Conservation (phyloP, 169 alveolate genomes). For the Babesia bovis region DNA sequence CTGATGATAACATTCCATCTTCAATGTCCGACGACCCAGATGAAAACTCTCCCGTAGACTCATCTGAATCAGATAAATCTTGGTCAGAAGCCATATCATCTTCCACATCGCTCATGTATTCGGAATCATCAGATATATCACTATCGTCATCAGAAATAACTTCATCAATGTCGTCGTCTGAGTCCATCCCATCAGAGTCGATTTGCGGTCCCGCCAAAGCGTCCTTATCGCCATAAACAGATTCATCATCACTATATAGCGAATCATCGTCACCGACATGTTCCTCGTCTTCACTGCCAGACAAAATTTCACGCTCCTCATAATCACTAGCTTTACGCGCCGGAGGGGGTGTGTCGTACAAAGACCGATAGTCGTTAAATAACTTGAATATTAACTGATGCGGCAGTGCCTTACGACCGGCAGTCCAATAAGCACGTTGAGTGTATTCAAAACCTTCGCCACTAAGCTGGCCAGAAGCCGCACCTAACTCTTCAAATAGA, state of each 20-base stretch:
- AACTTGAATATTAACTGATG: slow-evolving; percentile 54
- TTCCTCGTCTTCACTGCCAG: slow-evolving; percentile 2
- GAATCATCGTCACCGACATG: background rate
- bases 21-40: too few species aligned
- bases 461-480: slow-evolving; percentile 33
- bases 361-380: slow-evolving; percentile 16
- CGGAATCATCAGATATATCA: background rate
- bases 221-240: too few species aligned
- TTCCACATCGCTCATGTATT: background rate
- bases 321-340: background rate
- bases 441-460: slow-evolving; percentile 47
- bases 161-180: background rate
- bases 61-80: background rate
- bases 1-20: too few species aligned
- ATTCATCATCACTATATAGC: slow-evolving; percentile 3
- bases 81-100: slow-evolving; percentile 11
- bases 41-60: too few species aligned
- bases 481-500: slow-evolving; percentile 49
- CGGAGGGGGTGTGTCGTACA: background rate
- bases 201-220: too few species aligned
- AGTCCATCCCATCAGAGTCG: background rate
- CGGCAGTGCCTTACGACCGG: slow-evolving; percentile 22
- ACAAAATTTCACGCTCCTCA: slow-evolving; percentile 1
- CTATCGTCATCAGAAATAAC: slow-evolving; percentile 15
- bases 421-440: slow-evolving; percentile 46